Evolutionary conservation across 805 yeast genomes (phyloP).

Genomic region (Sugiyamaella americana): DNA sequence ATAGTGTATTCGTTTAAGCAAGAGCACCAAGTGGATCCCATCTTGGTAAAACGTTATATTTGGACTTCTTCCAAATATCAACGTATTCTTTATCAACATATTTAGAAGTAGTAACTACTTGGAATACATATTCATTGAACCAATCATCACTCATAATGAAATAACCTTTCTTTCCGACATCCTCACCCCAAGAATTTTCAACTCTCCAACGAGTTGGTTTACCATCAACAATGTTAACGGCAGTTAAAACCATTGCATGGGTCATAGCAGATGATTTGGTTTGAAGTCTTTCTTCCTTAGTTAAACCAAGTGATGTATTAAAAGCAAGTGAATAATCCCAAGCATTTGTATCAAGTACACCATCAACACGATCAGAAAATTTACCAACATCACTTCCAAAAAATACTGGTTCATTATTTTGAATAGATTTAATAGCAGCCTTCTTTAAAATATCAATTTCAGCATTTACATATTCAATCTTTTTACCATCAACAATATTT

Average conservation of each 20-base stretch:
- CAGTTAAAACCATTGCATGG: slow-evolving; percentile 85
- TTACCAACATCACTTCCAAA: slow-evolving; percentile 87
- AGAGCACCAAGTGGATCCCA: slow-evolving; percentile 81
- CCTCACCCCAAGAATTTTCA: slow-evolving; percentile 74
- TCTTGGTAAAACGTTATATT: slow-evolving; percentile 53
- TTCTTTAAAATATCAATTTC: slow-evolving; percentile 53
- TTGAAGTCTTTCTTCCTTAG: slow-evolving; percentile 62
- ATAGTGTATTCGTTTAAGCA: too few species aligned
- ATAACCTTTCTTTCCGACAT: slow-evolving; percentile 59
- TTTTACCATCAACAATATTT: slow-evolving; percentile 58
- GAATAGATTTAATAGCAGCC: slow-evolving; percentile 62
- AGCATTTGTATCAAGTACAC: slow-evolving; percentile 64
- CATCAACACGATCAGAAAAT: slow-evolving; percentile 55
- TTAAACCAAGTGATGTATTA: slow-evolving; percentile 38
- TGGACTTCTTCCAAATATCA: slow-evolving; percentile 38
- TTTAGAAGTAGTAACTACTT: slow-evolving; percentile 54
- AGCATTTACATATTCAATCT: slow-evolving; percentile 64
- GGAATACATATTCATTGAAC: slow-evolving; percentile 69
- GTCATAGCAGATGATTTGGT: slow-evolving; percentile 77
- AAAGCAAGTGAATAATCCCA: slow-evolving; percentile 54
- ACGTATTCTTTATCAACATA: slow-evolving; percentile 40
- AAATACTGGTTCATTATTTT: slow-evolving; percentile 73
- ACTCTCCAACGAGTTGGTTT: slow-evolving; percentile 64
- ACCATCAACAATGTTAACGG: slow-evolving; percentile 66
- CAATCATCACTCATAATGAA: slow-evolving; percentile 68